Conservation (phyloP, 2,329 filamentous ascomycete species). For the Hansfordia pulvinata region DNA sequence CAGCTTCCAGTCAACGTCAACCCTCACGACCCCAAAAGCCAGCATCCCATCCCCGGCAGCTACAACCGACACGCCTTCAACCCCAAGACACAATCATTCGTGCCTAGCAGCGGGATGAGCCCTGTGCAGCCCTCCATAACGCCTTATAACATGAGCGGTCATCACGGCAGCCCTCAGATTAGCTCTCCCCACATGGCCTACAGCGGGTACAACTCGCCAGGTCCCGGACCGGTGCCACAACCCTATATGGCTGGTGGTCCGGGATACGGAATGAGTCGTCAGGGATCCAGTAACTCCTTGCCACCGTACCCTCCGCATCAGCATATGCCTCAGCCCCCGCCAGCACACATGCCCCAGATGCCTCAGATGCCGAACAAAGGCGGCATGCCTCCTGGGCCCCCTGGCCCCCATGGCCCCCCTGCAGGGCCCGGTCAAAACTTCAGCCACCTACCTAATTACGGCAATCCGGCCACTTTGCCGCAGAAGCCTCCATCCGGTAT, state of each 20-base stretch:
- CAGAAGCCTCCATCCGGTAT: constrained; percentile 42
- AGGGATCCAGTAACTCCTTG: constrained; percentile 40
- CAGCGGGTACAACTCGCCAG: constrained; percentile 30
- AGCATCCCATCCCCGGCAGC: constrained; percentile 75
- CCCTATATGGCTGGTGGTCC: constrained; percentile 26
- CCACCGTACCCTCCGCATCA: constrained; percentile 31
- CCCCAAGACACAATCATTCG: constrained; percentile 84
- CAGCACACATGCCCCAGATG: constrained; percentile 23
- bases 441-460: constrained; percentile 41
- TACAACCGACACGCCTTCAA: constrained; percentile 82
- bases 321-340: constrained; percentile 21
- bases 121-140: constrained; percentile 32
- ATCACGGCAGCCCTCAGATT: constrained; percentile 39
- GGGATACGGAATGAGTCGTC: constrained; percentile 41
- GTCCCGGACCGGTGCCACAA: constrained; percentile 28
- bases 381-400: constrained; percentile 24
- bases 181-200: constrained; percentile 36
- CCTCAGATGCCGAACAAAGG: constrained; percentile 29
- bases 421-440: constrained; percentile 25
- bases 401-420: constrained; percentile 21
- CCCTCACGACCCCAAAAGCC: constrained; percentile 57
- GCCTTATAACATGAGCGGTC: constrained; percentile 31
- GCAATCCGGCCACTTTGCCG: constrained; percentile 44
- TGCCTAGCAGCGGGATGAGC: constrained; percentile 47
- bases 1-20: constrained; percentile 60